Percentiles rank a stretch among this genome's conserved stretches.
These are phyloP conservation scores for Trichoderma sp. DNA, from an alignment of 2,329 filamentous ascomycete genomes.

Conservation along the genomic window DNA sequence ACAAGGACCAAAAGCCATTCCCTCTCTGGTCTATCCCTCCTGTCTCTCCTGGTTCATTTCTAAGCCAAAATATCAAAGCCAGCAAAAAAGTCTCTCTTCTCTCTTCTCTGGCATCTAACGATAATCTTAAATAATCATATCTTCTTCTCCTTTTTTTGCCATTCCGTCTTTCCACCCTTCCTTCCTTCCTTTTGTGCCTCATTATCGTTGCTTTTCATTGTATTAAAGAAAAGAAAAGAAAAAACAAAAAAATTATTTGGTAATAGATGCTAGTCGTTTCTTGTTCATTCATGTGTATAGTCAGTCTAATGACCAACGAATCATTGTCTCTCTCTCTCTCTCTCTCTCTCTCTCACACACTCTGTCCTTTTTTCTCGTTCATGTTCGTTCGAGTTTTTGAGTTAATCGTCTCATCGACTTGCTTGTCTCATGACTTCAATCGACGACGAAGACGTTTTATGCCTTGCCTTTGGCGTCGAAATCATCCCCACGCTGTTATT, in stretches of 20 bases:
- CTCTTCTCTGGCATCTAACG: neutral
- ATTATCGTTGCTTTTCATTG: neutral
- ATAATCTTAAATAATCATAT: neutral
- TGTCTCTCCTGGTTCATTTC: neutral
- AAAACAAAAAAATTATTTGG: neutral
- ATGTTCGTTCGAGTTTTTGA: too few species aligned
- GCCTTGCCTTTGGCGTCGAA: slow-evolving; percentile 22
- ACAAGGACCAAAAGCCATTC: neutral
- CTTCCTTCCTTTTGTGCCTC: neutral
- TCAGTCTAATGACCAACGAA: neutral
- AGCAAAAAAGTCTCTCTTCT: neutral
- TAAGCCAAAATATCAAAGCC: neutral
- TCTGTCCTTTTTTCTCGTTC: too few species aligned
- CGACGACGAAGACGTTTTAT: slow-evolving; percentile 15
- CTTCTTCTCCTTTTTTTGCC: too few species aligned
- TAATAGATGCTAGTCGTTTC: slow-evolving; percentile 1
- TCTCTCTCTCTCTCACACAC: too few species aligned
- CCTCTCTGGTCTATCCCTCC: neutral
- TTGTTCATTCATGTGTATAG: neutral
- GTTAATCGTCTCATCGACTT: neutral
- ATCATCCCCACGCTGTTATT: slow-evolving; percentile 12
- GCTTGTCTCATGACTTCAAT: slow-evolving; percentile 24
- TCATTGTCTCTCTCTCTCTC: neutral
- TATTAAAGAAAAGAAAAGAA: neutral
- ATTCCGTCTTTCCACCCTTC: neutral